These are phyloP conservation scores for Xanthoceras sorbifolium DNA, from an alignment of 345 rosid species.

Conservation along the genomic window DNA sequence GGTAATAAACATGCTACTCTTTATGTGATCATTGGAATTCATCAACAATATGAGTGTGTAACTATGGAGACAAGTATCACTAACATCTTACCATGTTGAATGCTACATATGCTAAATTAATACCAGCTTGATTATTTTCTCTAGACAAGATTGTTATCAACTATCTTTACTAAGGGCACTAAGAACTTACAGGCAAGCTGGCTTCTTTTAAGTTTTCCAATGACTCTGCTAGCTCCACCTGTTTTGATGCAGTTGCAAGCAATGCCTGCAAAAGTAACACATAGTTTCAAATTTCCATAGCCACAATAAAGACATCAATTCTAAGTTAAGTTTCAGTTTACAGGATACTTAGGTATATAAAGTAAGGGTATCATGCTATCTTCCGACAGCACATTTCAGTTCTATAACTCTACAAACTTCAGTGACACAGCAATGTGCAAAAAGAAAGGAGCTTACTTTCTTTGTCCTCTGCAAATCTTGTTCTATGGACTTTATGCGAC, in stretches of 20 bases:
- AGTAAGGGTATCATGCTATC: too few relatives aligned
- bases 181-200: slow-evolving; percentile 53
- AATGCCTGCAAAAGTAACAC: slow-evolving; percentile 59
- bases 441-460: slow-evolving; percentile 46
- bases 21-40: too few relatives aligned
- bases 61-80: too few relatives aligned
- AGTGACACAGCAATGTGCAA: background rate
- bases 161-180: background rate
- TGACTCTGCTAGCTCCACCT: slow-evolving; percentile 85
- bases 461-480: slow-evolving; percentile 89
- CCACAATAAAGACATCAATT: background rate
- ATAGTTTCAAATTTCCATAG: slow-evolving; percentile 18
- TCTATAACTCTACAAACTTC: background rate
- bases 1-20: too few relatives aligned
- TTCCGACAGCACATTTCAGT: too few relatives aligned
- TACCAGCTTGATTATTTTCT: background rate
- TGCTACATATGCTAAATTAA: too few relatives aligned
- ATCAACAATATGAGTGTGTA: too few relatives aligned
- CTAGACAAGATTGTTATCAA: background rate
- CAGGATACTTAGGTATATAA: too few relatives aligned
- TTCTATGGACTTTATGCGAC: slow-evolving; percentile 79
- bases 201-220: slow-evolving; percentile 65
- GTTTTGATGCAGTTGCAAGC: slow-evolving; percentile 85
- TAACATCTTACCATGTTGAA: too few relatives aligned
- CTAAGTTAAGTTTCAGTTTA: background rate